These are phyloP conservation scores for Bipolaris gigantea DNA, from an alignment of 2,329 filamentous ascomycete species.

Conservation along the genomic window DNA sequence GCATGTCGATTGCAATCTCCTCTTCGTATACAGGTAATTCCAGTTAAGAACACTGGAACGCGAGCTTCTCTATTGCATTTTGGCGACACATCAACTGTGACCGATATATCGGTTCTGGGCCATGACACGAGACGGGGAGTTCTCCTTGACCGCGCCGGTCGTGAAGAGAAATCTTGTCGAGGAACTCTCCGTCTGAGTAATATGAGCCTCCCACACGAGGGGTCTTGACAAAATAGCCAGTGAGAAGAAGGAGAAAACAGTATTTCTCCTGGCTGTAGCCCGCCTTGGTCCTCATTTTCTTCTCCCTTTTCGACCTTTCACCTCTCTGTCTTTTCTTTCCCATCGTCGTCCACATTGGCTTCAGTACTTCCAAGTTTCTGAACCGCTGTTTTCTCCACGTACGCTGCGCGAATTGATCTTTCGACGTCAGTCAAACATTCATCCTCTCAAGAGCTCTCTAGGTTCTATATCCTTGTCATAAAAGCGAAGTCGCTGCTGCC, in stretches of 20 bases:
- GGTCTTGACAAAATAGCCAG: neutral
- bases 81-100: neutral
- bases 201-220: neutral
- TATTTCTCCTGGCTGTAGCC: neutral
- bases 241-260: neutral
- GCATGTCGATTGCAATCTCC: neutral
- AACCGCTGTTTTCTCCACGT: too few relatives aligned
- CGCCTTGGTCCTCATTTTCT: too few relatives aligned
- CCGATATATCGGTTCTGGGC: neutral
- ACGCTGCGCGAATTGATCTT: too few relatives aligned
- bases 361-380: too few relatives aligned
- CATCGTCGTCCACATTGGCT: too few relatives aligned
- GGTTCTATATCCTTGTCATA: too few relatives aligned
- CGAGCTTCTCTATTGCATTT: neutral
- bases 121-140: neutral
- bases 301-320: too few relatives aligned
- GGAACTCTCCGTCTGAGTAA: neutral
- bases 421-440: too few relatives aligned
- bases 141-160: neutral
- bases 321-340: too few relatives aligned
- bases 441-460: too few relatives aligned
- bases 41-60: too few relatives aligned
- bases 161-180: neutral
- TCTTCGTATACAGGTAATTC: neutral
- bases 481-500: too few relatives aligned